A percentile compares a stretch with the other conserved stretches of the same genome.
Evolutionary conservation across 208 protist species (phyloP).

Genomic region (Trypanosoma cruzi): DNA sequence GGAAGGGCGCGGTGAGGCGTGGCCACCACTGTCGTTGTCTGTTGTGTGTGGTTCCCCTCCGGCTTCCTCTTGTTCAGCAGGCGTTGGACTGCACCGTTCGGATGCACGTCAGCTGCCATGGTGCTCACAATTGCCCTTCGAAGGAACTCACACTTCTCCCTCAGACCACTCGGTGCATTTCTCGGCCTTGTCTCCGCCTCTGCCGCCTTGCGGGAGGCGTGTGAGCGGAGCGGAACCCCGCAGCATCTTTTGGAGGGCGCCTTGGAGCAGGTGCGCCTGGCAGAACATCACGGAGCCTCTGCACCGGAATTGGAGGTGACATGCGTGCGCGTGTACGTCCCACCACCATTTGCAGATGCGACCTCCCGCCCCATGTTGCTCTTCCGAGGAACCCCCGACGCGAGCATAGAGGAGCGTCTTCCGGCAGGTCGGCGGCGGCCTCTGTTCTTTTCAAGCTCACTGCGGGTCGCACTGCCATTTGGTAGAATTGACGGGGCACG

Average conservation of each 20-base stretch:
- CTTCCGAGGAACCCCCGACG: slow-evolving; percentile 16
- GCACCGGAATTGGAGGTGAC: neutral
- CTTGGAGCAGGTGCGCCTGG: slow-evolving; percentile 15
- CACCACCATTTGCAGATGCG: slow-evolving; percentile 8
- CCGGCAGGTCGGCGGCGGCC: too few relatives aligned
- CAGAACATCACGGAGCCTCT: neutral
- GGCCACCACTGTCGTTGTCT: too few relatives aligned
- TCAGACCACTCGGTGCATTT: slow-evolving; percentile 13
- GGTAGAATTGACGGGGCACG: neutral
- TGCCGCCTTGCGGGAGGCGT: slow-evolving; percentile 11
- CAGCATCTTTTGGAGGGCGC: neutral
- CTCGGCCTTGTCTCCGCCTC: slow-evolving; percentile 1
- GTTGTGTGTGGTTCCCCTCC: too few relatives aligned
- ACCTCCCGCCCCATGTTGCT: slow-evolving; percentile 4
- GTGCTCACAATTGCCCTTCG: neutral
- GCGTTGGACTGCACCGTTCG: neutral
- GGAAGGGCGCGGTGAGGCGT: too few relatives aligned
- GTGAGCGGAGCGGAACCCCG: slow-evolving; percentile 17
- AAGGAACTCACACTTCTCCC: neutral
- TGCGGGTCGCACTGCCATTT: slow-evolving; percentile 19
- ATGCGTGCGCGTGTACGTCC: slow-evolving; percentile 18
- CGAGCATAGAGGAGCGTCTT: slow-evolving; percentile 11
- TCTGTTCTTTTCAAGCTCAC: slow-evolving; percentile 26
- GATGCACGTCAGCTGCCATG: neutral
- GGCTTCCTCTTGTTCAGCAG: neutral